Conservation (phyloP, 2,329 filamentous ascomycete genomes). For the Sclerotinia sclerotiorum region DNA sequence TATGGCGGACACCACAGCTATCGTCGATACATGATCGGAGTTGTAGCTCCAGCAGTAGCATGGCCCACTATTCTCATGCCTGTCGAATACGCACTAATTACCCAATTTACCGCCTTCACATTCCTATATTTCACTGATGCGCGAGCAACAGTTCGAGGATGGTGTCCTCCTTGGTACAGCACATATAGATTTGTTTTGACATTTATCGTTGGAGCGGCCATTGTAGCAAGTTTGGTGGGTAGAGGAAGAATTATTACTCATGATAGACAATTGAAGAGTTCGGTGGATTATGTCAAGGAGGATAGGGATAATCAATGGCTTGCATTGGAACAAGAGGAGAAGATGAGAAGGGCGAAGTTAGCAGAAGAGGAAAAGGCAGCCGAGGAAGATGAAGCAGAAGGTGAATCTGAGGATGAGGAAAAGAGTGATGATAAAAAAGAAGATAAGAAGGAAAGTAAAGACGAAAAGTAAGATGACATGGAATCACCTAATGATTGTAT, state of each 20-base stretch:
- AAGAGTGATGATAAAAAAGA: conserved; percentile 44
- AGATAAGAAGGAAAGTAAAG: conserved; percentile 20
- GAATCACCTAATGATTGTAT: not conserved
- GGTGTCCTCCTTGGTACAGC: conserved; percentile 81
- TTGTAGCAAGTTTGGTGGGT: conserved; percentile 77
- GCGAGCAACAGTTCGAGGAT: conserved; percentile 69
- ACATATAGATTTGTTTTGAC: conserved; percentile 92
- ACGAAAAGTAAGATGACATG: conserved; percentile 24
- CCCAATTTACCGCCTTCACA: conserved; percentile 82
- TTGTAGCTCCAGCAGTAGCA: conserved; percentile 74
- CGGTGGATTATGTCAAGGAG: conserved; percentile 36
- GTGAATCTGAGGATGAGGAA: conserved; percentile 36
- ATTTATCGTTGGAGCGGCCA: conserved; percentile 80
- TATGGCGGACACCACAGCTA: conserved; percentile 67
- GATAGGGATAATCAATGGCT: conserved; percentile 37
- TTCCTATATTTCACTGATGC: conserved; percentile 84
- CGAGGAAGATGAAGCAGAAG: conserved; percentile 24
- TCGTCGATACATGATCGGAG: conserved; percentile 79
- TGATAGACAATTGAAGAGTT: conserved; percentile 37
- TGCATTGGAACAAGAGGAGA: conserved; percentile 38
- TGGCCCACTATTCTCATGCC: conserved; percentile 90
- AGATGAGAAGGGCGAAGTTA: conserved; percentile 30
- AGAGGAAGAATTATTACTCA: conserved; percentile 59
- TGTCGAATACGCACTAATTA: conserved; percentile 78
- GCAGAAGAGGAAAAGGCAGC: conserved; percentile 29